Percentiles rank a stretch among this genome's conserved stretches.
These are phyloP conservation scores for Petunia axillaris DNA, from an alignment of 257 asterid species.

Conservation along the genomic window DNA sequence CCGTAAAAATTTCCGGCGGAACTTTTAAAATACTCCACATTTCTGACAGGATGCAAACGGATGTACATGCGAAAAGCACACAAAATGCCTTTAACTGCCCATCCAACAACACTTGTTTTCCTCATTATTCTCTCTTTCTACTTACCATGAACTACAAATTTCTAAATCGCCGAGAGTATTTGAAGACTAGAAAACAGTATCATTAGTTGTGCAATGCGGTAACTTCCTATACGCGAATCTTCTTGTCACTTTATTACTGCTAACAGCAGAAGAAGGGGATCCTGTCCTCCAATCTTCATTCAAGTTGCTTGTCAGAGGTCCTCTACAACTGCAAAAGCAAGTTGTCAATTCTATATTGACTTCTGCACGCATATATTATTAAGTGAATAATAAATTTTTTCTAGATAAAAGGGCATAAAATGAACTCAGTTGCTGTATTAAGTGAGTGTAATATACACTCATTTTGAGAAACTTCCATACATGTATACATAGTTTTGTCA, in stretches of 20 bases:
- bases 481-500: not conserved
- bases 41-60: not conserved
- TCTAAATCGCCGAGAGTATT: slow-evolving; percentile 2
- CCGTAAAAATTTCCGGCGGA: not conserved
- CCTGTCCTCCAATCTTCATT: not conserved
- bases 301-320: not conserved
- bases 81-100: not conserved
- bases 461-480: not conserved
- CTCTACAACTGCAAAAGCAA: slow-evolving; percentile 8
- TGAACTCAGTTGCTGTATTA: slow-evolving; percentile 8
- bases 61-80: not conserved
- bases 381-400: not conserved
- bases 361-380: not conserved
- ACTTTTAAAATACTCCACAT: not conserved
- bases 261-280: not conserved
- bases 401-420: not conserved
- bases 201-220: not conserved
- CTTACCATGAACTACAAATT: not conserved
- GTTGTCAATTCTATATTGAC: slow-evolving; percentile 3
- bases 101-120: not conserved
- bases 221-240: not conserved
- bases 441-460: slow-evolving; percentile 5
- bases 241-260: not conserved
- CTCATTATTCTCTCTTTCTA: not conserved
- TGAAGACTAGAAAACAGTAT: not conserved